A percentile compares a stretch with the other conserved stretches of the same genome.
These are phyloP conservation scores for Sarocladiaceae sp. DNA, from an alignment of 2,329 filamentous ascomycete species.

Conservation along the genomic window DNA sequence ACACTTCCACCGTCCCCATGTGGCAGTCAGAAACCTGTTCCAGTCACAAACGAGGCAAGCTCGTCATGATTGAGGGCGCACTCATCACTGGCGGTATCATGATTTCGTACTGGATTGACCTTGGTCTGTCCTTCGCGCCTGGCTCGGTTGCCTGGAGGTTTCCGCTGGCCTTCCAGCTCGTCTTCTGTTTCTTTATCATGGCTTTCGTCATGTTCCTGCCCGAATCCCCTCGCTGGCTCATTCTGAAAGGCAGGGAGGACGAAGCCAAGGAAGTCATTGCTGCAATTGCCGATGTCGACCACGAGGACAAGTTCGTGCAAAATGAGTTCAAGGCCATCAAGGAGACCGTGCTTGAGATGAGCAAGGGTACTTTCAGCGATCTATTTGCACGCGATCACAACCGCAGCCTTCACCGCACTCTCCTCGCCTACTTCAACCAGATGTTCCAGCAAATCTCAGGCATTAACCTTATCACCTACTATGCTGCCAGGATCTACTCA, in stretches of 20 bases:
- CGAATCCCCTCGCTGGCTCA: slow-evolving; percentile 45
- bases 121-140: slow-evolving; percentile 46
- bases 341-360: slow-evolving; percentile 62
- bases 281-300: slow-evolving; percentile 48
- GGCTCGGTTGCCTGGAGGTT: slow-evolving; percentile 46
- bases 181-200: slow-evolving; percentile 54
- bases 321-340: slow-evolving; percentile 55
- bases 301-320: slow-evolving; percentile 51
- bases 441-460: slow-evolving; percentile 61
- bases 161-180: slow-evolving; percentile 47
- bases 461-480: slow-evolving; percentile 58
- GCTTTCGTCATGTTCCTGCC: slow-evolving; percentile 44
- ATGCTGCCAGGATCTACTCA: slow-evolving; percentile 52
- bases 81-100: slow-evolving; percentile 52
- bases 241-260: slow-evolving; percentile 38
- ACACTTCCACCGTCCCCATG: slow-evolving; percentile 51
- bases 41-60: slow-evolving; percentile 50
- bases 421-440: slow-evolving; percentile 56
- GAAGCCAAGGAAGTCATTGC: slow-evolving; percentile 42
- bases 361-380: slow-evolving; percentile 52
- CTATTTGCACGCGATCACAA: slow-evolving; percentile 53
- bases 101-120: slow-evolving; percentile 55
- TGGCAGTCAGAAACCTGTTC: slow-evolving; percentile 57
- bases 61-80: slow-evolving; percentile 55
- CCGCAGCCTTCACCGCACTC: slow-evolving; percentile 50